Base-by-base conservation (phyloP, 1,139 yeast genomes). In the Lodderomyces oxycetoniae region DNA sequence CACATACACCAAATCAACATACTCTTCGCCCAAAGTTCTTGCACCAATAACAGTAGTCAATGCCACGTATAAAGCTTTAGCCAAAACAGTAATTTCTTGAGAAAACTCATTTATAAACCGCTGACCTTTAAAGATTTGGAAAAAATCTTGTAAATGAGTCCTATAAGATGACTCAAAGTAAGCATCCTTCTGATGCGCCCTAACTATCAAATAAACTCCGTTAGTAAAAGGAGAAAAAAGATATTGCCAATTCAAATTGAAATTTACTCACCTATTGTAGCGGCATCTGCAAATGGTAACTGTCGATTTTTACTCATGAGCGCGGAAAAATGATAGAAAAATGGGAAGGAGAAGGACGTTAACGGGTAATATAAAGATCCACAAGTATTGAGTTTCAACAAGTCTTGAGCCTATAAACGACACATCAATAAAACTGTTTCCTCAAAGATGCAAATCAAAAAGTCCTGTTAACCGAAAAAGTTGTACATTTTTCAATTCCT, bases 1-100 rank as follows among this genome's bases (percentile, higher is more conserved):
- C 5, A 85, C 84, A 49, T 87, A 86, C 13, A 82, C 63, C 38
- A 89, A 63, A 56, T 89, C 96, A 12, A 89, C 91, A 55, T 89
- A 89, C 57, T 91, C 97, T 53, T 89, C 97, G 0, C 98, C 98
- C 22, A 89, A 61, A 0, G 97, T 89, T 37, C 93, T 67, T 4
- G 86, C 77, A 0, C 93, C 91, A 4, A 76, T 42, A 11, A 83
- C 55, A 0, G 96, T 87, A 0, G 96, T 89, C 25, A 86, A 60
- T 2, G 69, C 62, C 17, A 86, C 63, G 49, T 89, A 88, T 1
- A 79, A 35, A 2, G 80, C 59, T 37, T 79, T 75, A 4, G 84
- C 74, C 2, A 64, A 56, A 0, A 77, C 70, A 1, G 79, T 63
- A 17, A 88, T 66, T 46, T 82, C 87, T 32, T 75, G 71, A 1